Base-by-base conservation (phyloP, 2,329 filamentous ascomycete species). In the Fusarium xyrophilum region DNA sequence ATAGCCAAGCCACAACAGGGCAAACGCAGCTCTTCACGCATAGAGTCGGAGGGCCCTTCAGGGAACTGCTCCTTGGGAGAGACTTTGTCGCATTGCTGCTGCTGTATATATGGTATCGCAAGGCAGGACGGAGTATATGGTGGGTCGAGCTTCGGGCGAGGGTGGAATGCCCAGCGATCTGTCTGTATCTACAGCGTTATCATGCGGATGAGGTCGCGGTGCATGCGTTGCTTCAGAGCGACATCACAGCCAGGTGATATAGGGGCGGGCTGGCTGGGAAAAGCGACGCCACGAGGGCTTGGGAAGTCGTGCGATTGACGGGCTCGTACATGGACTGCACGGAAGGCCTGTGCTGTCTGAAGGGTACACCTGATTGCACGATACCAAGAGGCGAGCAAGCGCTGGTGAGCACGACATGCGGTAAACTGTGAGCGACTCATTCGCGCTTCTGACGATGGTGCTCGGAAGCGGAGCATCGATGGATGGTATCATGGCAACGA, bases 101-200 rank as follows among this genome's bases (percentile, higher is more conserved):
- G 36, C 64, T 83, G 0, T 81, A 81, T 65, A 58, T 82, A 7
- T 83, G 81, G 81, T 83, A 82, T 46, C 70, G 73, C 23, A 82
- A 81, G 69, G 74, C 76, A 56, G 51, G 80, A 36, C 75, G 75
- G 19, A 74, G 74, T 69, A 76, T 82, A 63, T 83, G 81, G 81
- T 83, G 80, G 79, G 77, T 83, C 61, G 76, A 76, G 23, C 73
- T 82, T 2, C 74, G 81, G 35, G 79, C 80, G 2, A 75, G 75
- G 53, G 75, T 83, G 36, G 82, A 83, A 68, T 78, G 78, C 43
- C 79, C 78, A 36, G 74, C 81, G n/a, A 83, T 83, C 42, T 74
- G 74, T 58, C 63, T 60, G 15, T 83, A 83, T 43, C 61, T 83
- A 7, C 68, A 36, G 5, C 56, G 69, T 5, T 69, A 79, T 72